A percentile compares a stretch with the other conserved stretches of the same genome.
Evolutionary conservation across 805 yeast genomes (phyloP).

Genomic region (Lipomyces yamadae): DNA sequence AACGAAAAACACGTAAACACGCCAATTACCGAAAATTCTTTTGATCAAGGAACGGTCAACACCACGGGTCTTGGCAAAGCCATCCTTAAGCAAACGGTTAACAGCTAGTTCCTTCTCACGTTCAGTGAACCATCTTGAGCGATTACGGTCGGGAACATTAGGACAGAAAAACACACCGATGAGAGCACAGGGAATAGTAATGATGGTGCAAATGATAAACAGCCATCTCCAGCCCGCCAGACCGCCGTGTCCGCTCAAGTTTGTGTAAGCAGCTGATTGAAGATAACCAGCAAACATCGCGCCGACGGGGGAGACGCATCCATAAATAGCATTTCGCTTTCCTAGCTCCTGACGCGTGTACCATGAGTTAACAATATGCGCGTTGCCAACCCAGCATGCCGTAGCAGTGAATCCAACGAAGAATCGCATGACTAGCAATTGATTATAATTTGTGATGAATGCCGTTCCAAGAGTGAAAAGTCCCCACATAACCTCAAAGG

Average conservation of each 20-base stretch:
- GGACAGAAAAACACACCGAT: conserved; percentile 62
- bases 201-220: conserved; percentile 66
- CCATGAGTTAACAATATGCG: conserved; percentile 52
- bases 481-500: conserved; percentile 51
- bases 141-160: conserved; percentile 65
- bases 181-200: conserved; percentile 62
- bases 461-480: conserved; percentile 37
- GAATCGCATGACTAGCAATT: conserved; percentile 47
- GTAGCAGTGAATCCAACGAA: conserved; percentile 52
- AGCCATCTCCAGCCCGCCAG: conserved; percentile 76
- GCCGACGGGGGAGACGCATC: conserved; percentile 66
- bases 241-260: conserved; percentile 57
- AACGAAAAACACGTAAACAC: conserved; percentile 27
- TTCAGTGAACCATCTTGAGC: conserved; percentile 58
- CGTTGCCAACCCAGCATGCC: conserved; percentile 52
- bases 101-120: conserved; percentile 62
- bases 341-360: conserved; percentile 61
- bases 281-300: conserved; percentile 64
- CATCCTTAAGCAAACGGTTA: conserved; percentile 45
- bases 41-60: conserved; percentile 19
- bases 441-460: conserved; percentile 42
- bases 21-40: conserved; percentile 33
- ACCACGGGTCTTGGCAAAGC: conserved; percentile 30
- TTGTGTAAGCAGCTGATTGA: conserved; percentile 58
- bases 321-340: conserved; percentile 63